Conservation (phyloP, 352 stramenopile genomes). For the Phytophthora tubulina region DNA sequence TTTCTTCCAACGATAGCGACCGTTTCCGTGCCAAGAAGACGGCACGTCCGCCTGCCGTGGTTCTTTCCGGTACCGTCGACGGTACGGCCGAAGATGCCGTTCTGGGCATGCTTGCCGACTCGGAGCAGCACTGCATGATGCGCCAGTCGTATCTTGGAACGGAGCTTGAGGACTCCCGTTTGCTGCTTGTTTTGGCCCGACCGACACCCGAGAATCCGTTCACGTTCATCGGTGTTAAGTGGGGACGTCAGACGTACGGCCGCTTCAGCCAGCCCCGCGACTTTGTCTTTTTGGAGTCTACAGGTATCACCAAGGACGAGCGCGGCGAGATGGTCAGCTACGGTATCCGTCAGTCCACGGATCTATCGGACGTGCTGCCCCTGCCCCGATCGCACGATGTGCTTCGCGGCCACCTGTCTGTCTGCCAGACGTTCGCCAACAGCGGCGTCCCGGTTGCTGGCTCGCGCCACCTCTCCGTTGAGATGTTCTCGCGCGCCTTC, state of each 20-base stretch:
- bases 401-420: constrained; percentile 46
- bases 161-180: constrained; percentile 47
- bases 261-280: constrained; percentile 52
- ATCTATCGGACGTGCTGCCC: constrained; percentile 44
- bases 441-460: constrained; percentile 28
- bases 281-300: constrained; percentile 62
- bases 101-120: constrained; percentile 54
- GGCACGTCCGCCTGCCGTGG: constrained; percentile 41
- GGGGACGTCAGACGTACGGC: constrained; percentile 47
- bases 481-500: constrained; percentile 56
- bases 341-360: constrained; percentile 43
- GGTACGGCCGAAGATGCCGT: constrained; percentile 56
- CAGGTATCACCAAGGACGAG: constrained; percentile 46
- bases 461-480: constrained; percentile 42
- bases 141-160: constrained; percentile 52
- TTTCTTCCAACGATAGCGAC: constrained; percentile 34
- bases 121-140: constrained; percentile 49
- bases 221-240: constrained; percentile 59
- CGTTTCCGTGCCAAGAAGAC: constrained; percentile 35
- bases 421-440: constrained; percentile 50
- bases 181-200: constrained; percentile 45
- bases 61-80: constrained; percentile 49
- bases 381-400: constrained; percentile 40
- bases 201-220: constrained; percentile 55
- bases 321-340: constrained; percentile 46